phyloP scores from a whole-genome alignment of 225 moss, liverwort and hornwort genomes.

The Physcomitrium patens region DNA sequence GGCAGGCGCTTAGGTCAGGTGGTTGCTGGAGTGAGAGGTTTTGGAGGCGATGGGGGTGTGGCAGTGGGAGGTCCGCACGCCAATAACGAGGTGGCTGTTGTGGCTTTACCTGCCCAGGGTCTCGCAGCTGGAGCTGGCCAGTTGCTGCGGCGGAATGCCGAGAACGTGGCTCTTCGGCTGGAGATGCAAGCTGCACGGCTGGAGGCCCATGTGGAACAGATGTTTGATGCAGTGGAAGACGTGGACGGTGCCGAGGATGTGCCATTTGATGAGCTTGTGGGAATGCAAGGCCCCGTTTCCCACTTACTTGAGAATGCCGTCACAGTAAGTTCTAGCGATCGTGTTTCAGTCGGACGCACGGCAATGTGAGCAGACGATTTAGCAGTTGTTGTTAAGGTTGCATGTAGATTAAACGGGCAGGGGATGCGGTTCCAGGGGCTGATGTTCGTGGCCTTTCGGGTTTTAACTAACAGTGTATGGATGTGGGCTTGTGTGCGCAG shows the following conservation, averaged over 20 bases:
- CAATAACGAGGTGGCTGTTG: conserved; percentile 52
- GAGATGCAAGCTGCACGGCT: conserved; percentile 98
- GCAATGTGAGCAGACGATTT: conserved; percentile 12
- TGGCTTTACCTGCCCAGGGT: conserved; percentile 68
- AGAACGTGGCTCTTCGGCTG: conserved; percentile 93
- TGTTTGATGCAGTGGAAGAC: conserved; percentile 99
- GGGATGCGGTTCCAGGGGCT: conserved; percentile 4
- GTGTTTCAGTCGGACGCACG: not conserved
- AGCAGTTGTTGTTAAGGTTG: not conserved
- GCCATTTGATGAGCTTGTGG: conserved; percentile 98
- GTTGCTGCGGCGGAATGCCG: conserved; percentile 90
- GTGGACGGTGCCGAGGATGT: conserved; percentile 97
- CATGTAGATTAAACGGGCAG: not conserved
- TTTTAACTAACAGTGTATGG: conserved; percentile 3
- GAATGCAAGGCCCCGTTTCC: conserved; percentile 98
- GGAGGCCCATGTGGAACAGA: conserved; percentile 99
- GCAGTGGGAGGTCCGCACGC: conserved; percentile 45
- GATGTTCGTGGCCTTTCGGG: not conserved
- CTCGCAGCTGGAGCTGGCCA: conserved; percentile 96
- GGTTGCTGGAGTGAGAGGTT: conserved; percentile 55
- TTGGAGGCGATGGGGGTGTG: conserved; percentile 66
- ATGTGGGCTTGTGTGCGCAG: conserved; percentile 51
- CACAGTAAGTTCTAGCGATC: conserved; percentile 58
- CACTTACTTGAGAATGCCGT: conserved; percentile 95
- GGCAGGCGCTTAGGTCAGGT: conserved; percentile 71